These are phyloP conservation scores for Trichomonas vaginalis DNA, from an alignment of 208 protist species.

Conservation along the genomic window DNA sequence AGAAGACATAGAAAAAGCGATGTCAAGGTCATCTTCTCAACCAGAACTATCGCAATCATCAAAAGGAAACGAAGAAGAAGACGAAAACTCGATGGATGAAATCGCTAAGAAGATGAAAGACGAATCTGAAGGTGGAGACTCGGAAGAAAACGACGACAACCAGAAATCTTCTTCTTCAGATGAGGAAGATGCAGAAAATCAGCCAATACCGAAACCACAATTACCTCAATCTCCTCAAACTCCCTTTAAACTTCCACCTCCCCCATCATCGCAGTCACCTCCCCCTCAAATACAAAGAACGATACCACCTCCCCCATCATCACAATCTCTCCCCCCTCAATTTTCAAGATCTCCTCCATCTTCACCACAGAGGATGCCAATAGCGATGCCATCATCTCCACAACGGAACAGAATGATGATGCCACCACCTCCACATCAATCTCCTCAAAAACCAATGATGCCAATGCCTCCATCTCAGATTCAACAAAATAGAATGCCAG, in stretches of 20 bases:
- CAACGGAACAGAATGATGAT: no score
- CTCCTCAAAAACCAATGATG: no score
- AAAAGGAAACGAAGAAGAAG: not conserved
- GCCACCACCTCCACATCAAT: no score
- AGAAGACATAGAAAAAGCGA: not conserved
- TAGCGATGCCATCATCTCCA: no score
- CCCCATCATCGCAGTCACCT: not conserved
- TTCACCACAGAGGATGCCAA: no score
- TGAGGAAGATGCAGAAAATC: not conserved
- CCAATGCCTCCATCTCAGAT: no score
- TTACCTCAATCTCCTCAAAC: no score
- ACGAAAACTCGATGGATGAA: not conserved
- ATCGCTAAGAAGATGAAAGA: not conserved
- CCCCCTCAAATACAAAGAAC: not conserved
- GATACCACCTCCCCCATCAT: no score
- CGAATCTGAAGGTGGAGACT: not conserved
- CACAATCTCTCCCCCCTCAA: no score
- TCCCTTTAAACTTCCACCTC: not conserved
- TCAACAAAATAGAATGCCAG: no score
- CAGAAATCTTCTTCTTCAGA: not conserved
- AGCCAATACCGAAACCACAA: no score
- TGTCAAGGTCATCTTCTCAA: not conserved
- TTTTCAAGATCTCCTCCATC: no score
- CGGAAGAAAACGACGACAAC: not conserved
- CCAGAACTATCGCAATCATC: not conserved